Evolutionary conservation across 257 asterid species (phyloP).

Genomic region (Knoxia roxburghii): DNA sequence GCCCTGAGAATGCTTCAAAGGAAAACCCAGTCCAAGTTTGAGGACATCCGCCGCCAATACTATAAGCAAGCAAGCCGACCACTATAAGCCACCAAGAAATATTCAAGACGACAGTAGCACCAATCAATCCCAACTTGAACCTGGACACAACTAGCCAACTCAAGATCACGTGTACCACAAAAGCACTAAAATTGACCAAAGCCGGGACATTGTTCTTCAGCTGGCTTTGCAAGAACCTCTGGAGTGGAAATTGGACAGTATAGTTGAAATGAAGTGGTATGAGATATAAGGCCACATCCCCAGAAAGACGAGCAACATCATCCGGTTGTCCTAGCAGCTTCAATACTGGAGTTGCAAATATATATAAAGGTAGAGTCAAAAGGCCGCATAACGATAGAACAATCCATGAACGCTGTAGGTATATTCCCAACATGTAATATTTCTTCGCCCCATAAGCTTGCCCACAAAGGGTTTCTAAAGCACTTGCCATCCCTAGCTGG

Average conservation of each 20-base stretch:
- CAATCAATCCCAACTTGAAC: conserved; percentile 50
- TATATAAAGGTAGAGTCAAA: conserved; percentile 39
- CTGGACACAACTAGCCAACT: conserved; percentile 55
- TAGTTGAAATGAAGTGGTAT: conserved; percentile 78
- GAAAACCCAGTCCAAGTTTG: conserved; percentile 70
- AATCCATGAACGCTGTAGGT: conserved; percentile 79
- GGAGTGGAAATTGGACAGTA: conserved; percentile 61
- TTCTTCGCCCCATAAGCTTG: conserved; percentile 87
- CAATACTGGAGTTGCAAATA: conserved; percentile 59
- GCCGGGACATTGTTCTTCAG: conserved; percentile 63
- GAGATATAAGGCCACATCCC: conserved; percentile 46
- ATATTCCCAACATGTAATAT: conserved; percentile 70
- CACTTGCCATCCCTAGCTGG: conserved; percentile 94
- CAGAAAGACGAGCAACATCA: conserved; percentile 73
- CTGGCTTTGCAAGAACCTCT: conserved; percentile 86
- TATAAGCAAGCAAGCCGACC: conserved; percentile 39
- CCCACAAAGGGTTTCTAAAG: conserved; percentile 83
- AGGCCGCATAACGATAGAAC: conserved; percentile 44
- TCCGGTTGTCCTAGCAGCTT: conserved; percentile 65
- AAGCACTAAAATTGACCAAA: conserved; percentile 38
- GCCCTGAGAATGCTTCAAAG: conserved; percentile 58
- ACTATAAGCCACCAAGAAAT: conserved; percentile 55
- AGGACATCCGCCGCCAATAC: conserved; percentile 74
- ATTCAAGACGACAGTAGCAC: conserved; percentile 45
- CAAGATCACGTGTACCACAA: conserved; percentile 35